A percentile compares a stretch with the other conserved stretches of the same genome.
Conservation (phyloP, 805 yeast species). For the Starmerella vaccinii region DNA sequence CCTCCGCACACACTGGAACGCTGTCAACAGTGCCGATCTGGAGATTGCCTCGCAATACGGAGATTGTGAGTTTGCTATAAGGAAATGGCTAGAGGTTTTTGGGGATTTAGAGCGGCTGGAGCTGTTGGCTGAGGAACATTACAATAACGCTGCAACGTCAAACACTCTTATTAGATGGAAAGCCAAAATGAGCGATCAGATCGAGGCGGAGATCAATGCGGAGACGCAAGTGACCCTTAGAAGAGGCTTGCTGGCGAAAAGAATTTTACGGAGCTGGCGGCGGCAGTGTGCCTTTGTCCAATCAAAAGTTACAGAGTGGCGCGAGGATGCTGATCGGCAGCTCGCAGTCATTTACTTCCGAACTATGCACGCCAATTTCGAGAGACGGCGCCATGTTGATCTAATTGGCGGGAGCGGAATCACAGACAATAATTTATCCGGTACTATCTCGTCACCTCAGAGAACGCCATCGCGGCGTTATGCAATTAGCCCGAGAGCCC, state of each 20-base stretch:
- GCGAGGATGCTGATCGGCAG: not conserved
- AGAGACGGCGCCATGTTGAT: not conserved
- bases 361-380: not conserved
- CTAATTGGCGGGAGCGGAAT: too few relatives aligned
- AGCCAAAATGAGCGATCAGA: not conserved
- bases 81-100: not conserved
- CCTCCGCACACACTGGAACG: not conserved
- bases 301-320: not conserved
- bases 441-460: not conserved
- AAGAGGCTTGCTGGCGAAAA: not conserved
- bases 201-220: not conserved
- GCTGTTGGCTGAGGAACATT: not conserved
- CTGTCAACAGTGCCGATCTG: not conserved
- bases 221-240: not conserved
- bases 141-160: not conserved
- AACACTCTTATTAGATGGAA: not conserved
- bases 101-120: not conserved
- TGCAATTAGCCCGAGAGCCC: not conserved
- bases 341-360: not conserved
- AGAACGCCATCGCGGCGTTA: not conserved
- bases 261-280: not conserved
- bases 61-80: not conserved
- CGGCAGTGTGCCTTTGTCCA: not conserved
- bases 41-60: not conserved
- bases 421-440: not conserved